Base-by-base conservation (phyloP, 2,329 filamentous ascomycete species). In the Aurifilum marmelostoma region DNA sequence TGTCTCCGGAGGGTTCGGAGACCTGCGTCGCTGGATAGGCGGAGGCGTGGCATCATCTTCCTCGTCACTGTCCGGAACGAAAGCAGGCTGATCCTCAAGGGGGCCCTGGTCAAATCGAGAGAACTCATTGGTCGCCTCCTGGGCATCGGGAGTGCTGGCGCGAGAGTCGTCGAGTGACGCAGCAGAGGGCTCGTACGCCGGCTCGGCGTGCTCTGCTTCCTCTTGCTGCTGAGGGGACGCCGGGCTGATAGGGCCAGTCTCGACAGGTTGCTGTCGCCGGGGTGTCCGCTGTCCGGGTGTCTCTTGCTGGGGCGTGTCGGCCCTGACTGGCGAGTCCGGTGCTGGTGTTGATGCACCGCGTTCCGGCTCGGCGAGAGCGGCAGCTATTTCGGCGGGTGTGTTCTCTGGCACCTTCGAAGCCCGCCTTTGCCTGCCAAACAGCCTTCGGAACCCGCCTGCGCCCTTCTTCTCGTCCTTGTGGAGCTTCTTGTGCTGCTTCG, bases 101-200 rank as follows among this genome's bases (percentile, higher is more conserved):
- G 96, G 96, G 2, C 94, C 96, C 80, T 98, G 95, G 75, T 96
- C 92, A 76, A 98, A 98, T 32, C 83, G 84, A 21, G 86, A 82
- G 73, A 89, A 89, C 67, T 90, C 89, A 14, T 85, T 80, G 41
- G 84, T 82, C n/a, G 88, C 87, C 73, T 90, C 85, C 56, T 81
- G 80, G 9, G 84, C 85, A 71, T 92, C 87, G 11, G 81, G 80
- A 0, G 84, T 89, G 74, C 88, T 87, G 47, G 90, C 83, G 5
- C 85, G 87, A 7, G 91, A 91, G 5, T 84, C 81, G 21, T 84
- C 80, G 14, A 80, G 73, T 2, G 83, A 82, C 0, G 83, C 80
- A 27, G 34, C 34, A 32, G 65, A 60, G 29, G 65, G 56, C 64
- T 83, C 82, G 62, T 85, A 84, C 8, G 79, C 77, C 39, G 77